Base-by-base conservation (phyloP, 305 asterid species). In the Coffea humblotiana region DNA sequence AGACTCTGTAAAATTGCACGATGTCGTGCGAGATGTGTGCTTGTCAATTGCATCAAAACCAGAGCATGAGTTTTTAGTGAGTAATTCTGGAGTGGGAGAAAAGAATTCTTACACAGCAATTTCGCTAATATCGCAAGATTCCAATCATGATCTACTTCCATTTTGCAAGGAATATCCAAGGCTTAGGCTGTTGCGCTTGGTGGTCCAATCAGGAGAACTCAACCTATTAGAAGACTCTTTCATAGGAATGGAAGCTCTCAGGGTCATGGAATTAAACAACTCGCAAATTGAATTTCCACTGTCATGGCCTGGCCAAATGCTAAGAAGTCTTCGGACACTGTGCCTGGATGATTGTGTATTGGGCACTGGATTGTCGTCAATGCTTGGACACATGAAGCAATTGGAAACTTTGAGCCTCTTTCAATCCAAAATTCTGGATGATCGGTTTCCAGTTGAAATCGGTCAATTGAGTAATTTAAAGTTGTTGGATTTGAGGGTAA, bases 401-500 rank as follows among this genome's bases (percentile, higher is more conserved):
- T 51, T 81, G 51, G 72, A 76, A 45, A 60, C 75, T 70, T 80
- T 81, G 8, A n/a, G 54, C 49, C 21, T 67, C 13, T 14, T 47
- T 10, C 9, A 7, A 47, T 47, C 51, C 51, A 47, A 2, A 45
- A 4, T 7, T 37, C 43, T 3, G 43, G 43, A 37, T 4, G 51
- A 47, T 47, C 51, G 0, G 10, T 76, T 76, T 11, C 74, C 80
- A 2, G 2, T 2, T 2, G 79, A 54, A 75, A 81, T 69, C 8
- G 51, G 4, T 51, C 35, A 29, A 40, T 61, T 76, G 48, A 70
- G 72, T 47, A 15, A 75, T 40, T 71, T 81, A 4, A 75, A 65
- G 64, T 29, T 29, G 21, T 32, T 80, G 14, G 76, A 80, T 67
- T 51, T 80, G 73, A 80, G 80, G 74, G 56, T 64, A 40, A 27